A percentile compares a stretch with the other conserved stretches of the same genome.
phyloP scores from a whole-genome alignment of 441 rosid genomes.

The Oxalis stricta region DNA sequence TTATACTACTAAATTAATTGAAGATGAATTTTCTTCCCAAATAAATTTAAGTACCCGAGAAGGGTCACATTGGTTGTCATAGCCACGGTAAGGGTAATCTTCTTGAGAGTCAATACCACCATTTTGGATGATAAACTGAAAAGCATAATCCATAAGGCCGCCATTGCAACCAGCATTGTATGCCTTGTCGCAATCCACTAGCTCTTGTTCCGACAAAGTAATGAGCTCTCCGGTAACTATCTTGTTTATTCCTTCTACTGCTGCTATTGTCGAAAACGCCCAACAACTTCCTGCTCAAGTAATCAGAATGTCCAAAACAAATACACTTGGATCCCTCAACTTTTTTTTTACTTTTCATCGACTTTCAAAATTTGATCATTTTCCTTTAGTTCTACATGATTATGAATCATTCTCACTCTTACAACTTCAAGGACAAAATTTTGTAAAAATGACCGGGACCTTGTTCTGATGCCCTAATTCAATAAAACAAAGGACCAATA shows the following conservation, averaged over 20 bases:
- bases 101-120: slow-evolving; percentile 49
- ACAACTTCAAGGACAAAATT: no score
- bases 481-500: no score
- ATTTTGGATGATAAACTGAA: slow-evolving; percentile 43
- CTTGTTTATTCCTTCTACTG: slow-evolving; percentile 61
- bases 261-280: slow-evolving; percentile 60
- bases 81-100: slow-evolving; percentile 46
- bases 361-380: no score
- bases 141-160: slow-evolving; percentile 66
- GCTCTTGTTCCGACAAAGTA: slow-evolving; percentile 56
- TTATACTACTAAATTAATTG: neutral
- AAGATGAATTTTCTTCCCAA: neutral
- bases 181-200: slow-evolving; percentile 48
- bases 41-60: slow-evolving; percentile 14
- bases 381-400: no score
- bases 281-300: slow-evolving; percentile 59
- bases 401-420: no score
- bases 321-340: no score
- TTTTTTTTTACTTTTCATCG: no score
- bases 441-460: no score
- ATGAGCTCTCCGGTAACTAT: slow-evolving; percentile 46
- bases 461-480: no score
- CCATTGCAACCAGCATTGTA: slow-evolving; percentile 58
- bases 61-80: slow-evolving; percentile 24
- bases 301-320: no score